These are phyloP conservation scores for Saturnispora quitensis DNA, from an alignment of 805 yeast genomes.

Conservation along the genomic window DNA sequence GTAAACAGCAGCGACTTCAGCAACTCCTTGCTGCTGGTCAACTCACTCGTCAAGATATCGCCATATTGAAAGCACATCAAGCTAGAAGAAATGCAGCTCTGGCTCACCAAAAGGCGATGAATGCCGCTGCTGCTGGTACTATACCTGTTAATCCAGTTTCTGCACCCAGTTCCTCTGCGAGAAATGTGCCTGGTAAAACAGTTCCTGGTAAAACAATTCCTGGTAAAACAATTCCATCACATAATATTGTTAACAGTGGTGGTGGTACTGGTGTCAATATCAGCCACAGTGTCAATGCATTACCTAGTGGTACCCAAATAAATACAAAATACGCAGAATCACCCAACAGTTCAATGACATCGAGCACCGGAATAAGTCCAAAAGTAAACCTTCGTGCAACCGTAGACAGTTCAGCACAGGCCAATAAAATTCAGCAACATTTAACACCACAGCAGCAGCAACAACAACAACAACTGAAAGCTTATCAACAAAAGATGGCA, in stretches of 20 bases:
- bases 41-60: conserved; percentile 25
- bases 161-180: background rate
- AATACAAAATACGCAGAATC: background rate
- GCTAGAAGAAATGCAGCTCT: conserved; percentile 7
- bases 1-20: conserved; percentile 26
- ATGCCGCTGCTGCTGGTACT: background rate
- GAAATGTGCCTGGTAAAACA: background rate
- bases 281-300: background rate
- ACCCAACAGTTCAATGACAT: background rate
- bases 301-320: background rate
- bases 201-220: conserved; percentile 11
- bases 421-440: background rate
- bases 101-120: background rate
- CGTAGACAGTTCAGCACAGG: background rate
- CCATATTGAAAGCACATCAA: conserved; percentile 26
- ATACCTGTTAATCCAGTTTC: background rate
- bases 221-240: conserved; percentile 2
- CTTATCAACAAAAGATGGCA: background rate
- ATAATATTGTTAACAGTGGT: background rate
- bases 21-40: conserved; percentile 26
- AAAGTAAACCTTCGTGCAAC: background rate
- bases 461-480: conserved; percentile 3
- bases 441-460: conserved; percentile 11
- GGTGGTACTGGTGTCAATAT: background rate
- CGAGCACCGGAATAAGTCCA: background rate